Evolutionary conservation across 495 filamentous ascomycete genomes (phyloP).

Genomic region (Penicillium macrosclerotiorum): DNA sequence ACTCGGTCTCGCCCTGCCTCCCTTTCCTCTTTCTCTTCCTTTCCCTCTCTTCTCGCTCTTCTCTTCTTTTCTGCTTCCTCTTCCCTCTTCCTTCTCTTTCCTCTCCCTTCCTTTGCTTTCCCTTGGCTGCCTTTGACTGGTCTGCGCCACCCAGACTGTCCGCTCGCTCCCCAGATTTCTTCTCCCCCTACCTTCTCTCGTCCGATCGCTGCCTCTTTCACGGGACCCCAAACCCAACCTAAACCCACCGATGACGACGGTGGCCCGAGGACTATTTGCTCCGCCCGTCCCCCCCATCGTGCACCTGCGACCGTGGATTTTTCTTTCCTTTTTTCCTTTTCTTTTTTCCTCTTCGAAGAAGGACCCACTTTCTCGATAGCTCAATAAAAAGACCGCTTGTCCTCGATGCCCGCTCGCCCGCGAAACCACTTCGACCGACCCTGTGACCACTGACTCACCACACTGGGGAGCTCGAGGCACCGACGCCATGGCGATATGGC

Average conservation of each 20-base stretch:
- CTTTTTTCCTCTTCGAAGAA: not conserved
- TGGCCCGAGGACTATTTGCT: too few relatives aligned
- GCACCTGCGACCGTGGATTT: not conserved
- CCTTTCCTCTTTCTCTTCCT: slow-evolving; percentile 7
- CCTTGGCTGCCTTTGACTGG: not conserved
- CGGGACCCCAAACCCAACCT: slow-evolving; percentile 8
- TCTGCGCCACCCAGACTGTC: not conserved
- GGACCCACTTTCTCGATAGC: not conserved
- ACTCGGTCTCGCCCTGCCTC: slow-evolving; percentile 10
- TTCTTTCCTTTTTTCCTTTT: not conserved
- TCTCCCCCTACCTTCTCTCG: slow-evolving; percentile 5
- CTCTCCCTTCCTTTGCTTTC: slow-evolving; percentile 9
- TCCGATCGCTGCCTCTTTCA: slow-evolving; percentile 3
- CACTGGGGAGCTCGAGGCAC: slow-evolving; percentile 16
- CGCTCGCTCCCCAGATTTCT: slow-evolving; percentile 1
- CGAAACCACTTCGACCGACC: slow-evolving; percentile 10
- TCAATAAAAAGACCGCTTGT: slow-evolving; percentile 14
- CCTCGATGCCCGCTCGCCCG: slow-evolving; percentile 33
- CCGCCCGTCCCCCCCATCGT: too few relatives aligned
- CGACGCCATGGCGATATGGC: slow-evolving; percentile 71
- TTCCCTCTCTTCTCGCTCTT: slow-evolving; percentile 6
- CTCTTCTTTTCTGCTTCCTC: slow-evolving; percentile 5
- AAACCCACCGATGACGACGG: slow-evolving; percentile 22
- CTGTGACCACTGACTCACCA: slow-evolving; percentile 49
- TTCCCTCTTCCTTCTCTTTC: slow-evolving; percentile 6